Evolutionary conservation across 148 eudicot genomes (phyloP).

Genomic region (Diospyros kaki): DNA sequence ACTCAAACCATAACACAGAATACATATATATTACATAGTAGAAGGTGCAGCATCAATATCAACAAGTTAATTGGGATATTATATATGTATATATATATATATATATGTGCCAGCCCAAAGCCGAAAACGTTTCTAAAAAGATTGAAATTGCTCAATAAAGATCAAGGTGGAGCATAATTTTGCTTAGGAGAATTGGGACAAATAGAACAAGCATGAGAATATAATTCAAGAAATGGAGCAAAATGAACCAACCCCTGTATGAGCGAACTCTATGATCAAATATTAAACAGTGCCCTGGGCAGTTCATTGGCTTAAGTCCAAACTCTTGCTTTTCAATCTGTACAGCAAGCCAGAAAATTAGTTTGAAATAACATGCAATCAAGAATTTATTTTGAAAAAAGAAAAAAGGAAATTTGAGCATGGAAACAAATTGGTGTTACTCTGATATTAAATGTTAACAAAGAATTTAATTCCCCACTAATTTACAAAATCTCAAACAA

Average conservation of each 20-base stretch:
- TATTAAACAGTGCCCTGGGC: slow-evolving; percentile 95
- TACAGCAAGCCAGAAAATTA: slow-evolving; percentile 16
- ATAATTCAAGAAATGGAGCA: too few relatives aligned
- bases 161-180: slow-evolving; percentile 1
- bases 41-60: too few relatives aligned
- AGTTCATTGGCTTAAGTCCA: slow-evolving; percentile 96
- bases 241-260: slow-evolving; percentile 64
- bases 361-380: not conserved
- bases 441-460: not conserved
- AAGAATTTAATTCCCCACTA: slow-evolving; percentile 2
- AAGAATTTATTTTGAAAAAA: not conserved
- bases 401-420: not conserved
- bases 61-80: too few relatives aligned
- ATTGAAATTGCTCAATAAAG: not conserved
- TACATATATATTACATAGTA: too few relatives aligned
- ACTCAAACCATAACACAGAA: too few relatives aligned
- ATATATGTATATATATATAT: too few relatives aligned
- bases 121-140: not conserved
- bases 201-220: not conserved
- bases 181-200: not conserved
- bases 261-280: slow-evolving; percentile 98
- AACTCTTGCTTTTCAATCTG: slow-evolving; percentile 84
- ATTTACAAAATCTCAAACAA: not conserved
- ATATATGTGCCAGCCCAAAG: not conserved
- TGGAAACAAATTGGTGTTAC: not conserved